These are phyloP conservation scores for Casuarina glauca DNA, from an alignment of 306 rosid genomes.

Conservation along the genomic window DNA sequence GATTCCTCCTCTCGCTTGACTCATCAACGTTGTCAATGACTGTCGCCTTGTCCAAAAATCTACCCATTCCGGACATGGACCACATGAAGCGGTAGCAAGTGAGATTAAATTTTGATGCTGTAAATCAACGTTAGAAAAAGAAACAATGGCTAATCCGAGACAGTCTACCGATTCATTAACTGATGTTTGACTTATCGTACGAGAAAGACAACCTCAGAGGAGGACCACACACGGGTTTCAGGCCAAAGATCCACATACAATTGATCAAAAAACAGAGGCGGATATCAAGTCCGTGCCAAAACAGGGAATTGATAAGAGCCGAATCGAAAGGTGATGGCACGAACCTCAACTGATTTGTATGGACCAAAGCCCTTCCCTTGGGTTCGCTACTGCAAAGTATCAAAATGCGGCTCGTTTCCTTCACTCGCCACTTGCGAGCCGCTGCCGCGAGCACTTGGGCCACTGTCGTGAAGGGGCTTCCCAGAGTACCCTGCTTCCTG, in stretches of 20 bases:
- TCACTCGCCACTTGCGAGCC: constrained; percentile 29
- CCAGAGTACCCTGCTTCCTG: constrained; percentile 16
- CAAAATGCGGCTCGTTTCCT: background rate
- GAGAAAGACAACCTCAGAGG: too few relatives aligned
- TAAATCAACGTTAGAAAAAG: too few relatives aligned
- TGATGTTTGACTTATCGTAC: too few relatives aligned
- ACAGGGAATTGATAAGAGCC: background rate
- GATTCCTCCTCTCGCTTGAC: constrained; percentile 22
- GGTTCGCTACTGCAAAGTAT: constrained; percentile 7
- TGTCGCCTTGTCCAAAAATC: constrained; percentile 46
- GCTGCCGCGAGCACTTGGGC: constrained; percentile 33
- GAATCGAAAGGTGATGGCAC: background rate
- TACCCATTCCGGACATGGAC: background rate
- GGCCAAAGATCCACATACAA: too few relatives aligned
- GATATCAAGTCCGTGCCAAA: too few relatives aligned
- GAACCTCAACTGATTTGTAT: background rate
- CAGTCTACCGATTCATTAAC: too few relatives aligned
- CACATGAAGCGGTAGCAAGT: too few relatives aligned
- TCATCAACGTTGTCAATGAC: constrained; percentile 34
- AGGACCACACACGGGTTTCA: too few relatives aligned
- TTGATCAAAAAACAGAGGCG: too few relatives aligned
- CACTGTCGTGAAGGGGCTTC: constrained; percentile 29
- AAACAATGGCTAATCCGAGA: too few relatives aligned
- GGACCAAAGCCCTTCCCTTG: background rate
- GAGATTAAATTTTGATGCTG: too few relatives aligned